Base-by-base conservation (phyloP, 768 basidiomycete genomes). In the Mycena polygramma region DNA sequence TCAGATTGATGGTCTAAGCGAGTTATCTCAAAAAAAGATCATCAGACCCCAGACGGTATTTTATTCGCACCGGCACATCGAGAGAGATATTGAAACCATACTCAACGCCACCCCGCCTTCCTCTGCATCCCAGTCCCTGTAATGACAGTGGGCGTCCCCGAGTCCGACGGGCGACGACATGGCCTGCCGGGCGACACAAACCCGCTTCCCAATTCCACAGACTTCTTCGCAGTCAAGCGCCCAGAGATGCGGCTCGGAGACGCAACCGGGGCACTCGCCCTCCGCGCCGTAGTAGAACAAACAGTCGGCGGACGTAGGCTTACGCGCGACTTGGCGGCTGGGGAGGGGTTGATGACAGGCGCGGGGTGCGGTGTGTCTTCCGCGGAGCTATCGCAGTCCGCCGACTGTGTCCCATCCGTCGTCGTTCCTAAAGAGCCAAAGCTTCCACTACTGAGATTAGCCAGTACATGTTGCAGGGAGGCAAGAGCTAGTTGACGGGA, bases 361-460 rank as follows among this genome's bases (percentile, higher is more conserved):
- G 45, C 45, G 26, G 41, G 11, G 19, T 10, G 24, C 11, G 39
- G 39, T 11, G 43, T 22, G n/a, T 24, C 30, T 26, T 49, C 43
- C 20, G 51, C 37, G n/a, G n/a, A 57, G 20, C 55, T 55, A 41
- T 22, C 51, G 52, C 60, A 39, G 46, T 41, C 48, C 39, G 20
- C 61, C 49, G 70, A 74, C 24, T 67, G 55, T 17, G 41, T 46
- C 7, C 26, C 76, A 53, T 74, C 73, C 41, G 74, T 72, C 51
- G 66, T 71, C 52, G 71, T 73, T 20, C 77, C 79, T 17, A 82
- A 76, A 0, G 81, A 81, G 26, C 80, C 82, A 54, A 83, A 73
- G 68, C 81, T 81, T 55, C 77, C 81, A 68, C 78, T 78, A 72
- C 81, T 83, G 66, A 79, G 77, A 35, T 71, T 69, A 24, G 73